phyloP scores from a whole-genome alignment of 768 basidiomycete genomes.

The Mycena sanguinolenta region DNA sequence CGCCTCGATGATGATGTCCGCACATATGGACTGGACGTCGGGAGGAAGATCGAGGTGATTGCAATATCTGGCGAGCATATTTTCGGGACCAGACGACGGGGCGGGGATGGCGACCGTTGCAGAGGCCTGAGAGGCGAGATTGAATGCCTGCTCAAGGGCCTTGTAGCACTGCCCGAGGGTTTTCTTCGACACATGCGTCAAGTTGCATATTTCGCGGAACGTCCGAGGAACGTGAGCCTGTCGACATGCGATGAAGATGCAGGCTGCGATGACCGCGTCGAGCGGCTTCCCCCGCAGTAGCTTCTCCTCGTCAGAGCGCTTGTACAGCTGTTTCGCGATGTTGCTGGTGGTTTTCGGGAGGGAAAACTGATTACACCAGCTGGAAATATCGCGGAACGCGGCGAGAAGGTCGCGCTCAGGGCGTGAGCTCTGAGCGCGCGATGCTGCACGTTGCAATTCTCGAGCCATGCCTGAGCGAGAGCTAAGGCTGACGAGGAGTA shows the following conservation, averaged over 20 bases:
- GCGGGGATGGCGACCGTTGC: slow-evolving; percentile 59
- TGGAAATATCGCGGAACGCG: slow-evolving; percentile 92
- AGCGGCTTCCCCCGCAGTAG: slow-evolving; percentile 91
- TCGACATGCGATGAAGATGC: slow-evolving; percentile 97
- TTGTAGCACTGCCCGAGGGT: slow-evolving; percentile 94
- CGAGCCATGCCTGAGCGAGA: slow-evolving; percentile 92
- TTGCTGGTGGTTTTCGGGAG: slow-evolving; percentile 95
- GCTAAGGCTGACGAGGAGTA: no score
- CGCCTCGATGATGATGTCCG: slow-evolving; percentile 85
- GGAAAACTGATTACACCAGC: slow-evolving; percentile 96
- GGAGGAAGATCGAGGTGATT: slow-evolving; percentile 90
- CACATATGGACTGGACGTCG: slow-evolving; percentile 85
- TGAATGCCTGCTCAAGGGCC: slow-evolving; percentile 89
- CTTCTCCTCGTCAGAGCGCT: slow-evolving; percentile 96
- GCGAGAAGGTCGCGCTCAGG: slow-evolving; percentile 88
- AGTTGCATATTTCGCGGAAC: slow-evolving; percentile 94
- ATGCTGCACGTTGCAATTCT: slow-evolving; percentile 93
- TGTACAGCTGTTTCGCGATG: slow-evolving; percentile 97
- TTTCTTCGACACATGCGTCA: slow-evolving; percentile 96
- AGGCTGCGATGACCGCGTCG: slow-evolving; percentile 95
- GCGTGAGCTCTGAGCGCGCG: slow-evolving; percentile 81
- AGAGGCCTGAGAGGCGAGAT: slow-evolving; percentile 85
- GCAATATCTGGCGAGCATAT: slow-evolving; percentile 92
- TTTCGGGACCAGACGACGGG: slow-evolving; percentile 81
- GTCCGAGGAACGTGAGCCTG: slow-evolving; percentile 96